phyloP scores from a whole-genome alignment of 2,329 filamentous ascomycete species.

The Exophiala mesophila region DNA sequence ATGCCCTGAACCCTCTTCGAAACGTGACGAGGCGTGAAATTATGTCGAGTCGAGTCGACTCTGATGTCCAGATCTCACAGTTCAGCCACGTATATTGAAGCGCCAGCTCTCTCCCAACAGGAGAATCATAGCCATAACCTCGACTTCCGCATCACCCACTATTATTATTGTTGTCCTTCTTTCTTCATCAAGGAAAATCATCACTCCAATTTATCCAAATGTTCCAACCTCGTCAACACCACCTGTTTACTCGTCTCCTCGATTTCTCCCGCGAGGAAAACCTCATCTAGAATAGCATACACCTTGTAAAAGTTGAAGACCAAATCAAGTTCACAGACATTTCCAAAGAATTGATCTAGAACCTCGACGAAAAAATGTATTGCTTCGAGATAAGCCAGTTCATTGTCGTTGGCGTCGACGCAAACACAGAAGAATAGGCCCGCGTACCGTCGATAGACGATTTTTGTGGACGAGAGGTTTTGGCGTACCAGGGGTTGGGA shows the following conservation, averaged over 20 bases:
- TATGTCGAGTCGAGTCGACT: too few relatives aligned
- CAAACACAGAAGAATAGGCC: conserved; percentile 99
- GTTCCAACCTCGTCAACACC: conserved; percentile 86
- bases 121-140: too few relatives aligned
- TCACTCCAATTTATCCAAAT: conserved; percentile 92
- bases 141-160: too few relatives aligned
- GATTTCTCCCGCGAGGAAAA: conserved; percentile 95
- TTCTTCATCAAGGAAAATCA: neutral
- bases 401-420: conserved; percentile 98
- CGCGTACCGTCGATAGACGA: conserved; percentile 95
- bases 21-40: too few relatives aligned
- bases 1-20: too few relatives aligned
- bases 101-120: too few relatives aligned
- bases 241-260: conserved; percentile 99
- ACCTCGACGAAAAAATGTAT: conserved; percentile 99
- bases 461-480: conserved; percentile 60
- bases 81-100: too few relatives aligned
- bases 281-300: conserved; percentile 96
- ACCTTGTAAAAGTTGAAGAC: conserved; percentile 75
- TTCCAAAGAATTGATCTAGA: conserved; percentile 96
- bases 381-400: conserved; percentile 91
- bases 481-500: conserved; percentile 24
- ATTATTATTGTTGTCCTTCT: too few relatives aligned
- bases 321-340: conserved; percentile 96
- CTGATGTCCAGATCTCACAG: too few relatives aligned